Percentiles rank a stretch among this genome's conserved stretches.
Conservation (phyloP, 495 filamentous ascomycete species). For the Sordaria brevicollis region DNA sequence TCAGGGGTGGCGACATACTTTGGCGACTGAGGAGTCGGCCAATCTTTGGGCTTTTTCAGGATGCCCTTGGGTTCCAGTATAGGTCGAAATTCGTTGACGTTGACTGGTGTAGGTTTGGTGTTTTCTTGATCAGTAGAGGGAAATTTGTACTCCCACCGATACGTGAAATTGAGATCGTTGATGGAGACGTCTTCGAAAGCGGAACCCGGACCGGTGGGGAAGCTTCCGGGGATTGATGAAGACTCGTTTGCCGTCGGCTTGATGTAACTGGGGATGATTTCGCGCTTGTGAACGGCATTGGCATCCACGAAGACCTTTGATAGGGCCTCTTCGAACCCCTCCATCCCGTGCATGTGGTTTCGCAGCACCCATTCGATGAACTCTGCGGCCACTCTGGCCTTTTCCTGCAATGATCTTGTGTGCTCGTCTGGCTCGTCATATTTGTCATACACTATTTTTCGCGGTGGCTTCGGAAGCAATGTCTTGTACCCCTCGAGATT, state of each 20-base stretch:
- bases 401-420: not conserved
- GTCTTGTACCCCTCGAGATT: not conserved
- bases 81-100: slow-evolving; percentile 1
- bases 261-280: slow-evolving; percentile 21
- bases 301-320: slow-evolving; percentile 27
- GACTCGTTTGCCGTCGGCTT: not conserved
- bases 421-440: not conserved
- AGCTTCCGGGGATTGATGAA: slow-evolving; percentile 5
- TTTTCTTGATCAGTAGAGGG: slow-evolving; percentile 5
- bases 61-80: slow-evolving; percentile 15
- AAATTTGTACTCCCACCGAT: slow-evolving; percentile 7
- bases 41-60: slow-evolving; percentile 14
- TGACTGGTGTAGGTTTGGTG: not conserved
- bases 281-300: slow-evolving; percentile 26
- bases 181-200: slow-evolving; percentile 14
- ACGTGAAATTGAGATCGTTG: slow-evolving; percentile 7
- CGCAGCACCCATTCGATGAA: not conserved
- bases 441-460: not conserved
- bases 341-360: not conserved
- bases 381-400: not conserved
- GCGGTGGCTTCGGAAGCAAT: not conserved
- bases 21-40: slow-evolving; percentile 5
- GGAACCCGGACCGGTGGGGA: slow-evolving; percentile 5
- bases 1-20: slow-evolving; percentile 15
- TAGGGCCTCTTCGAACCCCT: slow-evolving; percentile 1